phyloP scores from a whole-genome alignment of 2,329 filamentous ascomycete genomes.

The Claviceps quebecensis region DNA sequence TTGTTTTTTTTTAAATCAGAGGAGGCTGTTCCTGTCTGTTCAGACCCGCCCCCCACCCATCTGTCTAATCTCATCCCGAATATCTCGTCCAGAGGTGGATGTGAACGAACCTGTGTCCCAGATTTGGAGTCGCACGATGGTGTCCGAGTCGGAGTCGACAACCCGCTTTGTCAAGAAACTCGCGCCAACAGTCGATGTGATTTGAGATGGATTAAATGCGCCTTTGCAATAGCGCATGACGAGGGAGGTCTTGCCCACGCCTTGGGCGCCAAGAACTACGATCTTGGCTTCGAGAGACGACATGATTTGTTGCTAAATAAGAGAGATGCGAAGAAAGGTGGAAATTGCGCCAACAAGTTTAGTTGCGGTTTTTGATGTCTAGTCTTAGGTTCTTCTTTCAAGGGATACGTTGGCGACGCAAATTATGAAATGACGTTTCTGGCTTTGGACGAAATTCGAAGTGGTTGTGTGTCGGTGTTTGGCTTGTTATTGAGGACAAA shows the following conservation, averaged over 20 bases:
- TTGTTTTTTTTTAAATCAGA: too few species aligned
- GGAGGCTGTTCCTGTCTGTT: too few species aligned
- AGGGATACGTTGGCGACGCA: not conserved
- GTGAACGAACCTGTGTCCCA: constrained; percentile 64
- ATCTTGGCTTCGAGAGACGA: constrained; percentile 68
- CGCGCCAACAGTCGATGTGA: constrained; percentile 61
- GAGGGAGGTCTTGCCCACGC: constrained; percentile 67
- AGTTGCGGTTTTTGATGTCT: not conserved
- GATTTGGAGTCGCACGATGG: constrained; percentile 79
- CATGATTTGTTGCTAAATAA: constrained; percentile 12
- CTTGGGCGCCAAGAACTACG: constrained; percentile 65
- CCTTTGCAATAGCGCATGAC: constrained; percentile 66
- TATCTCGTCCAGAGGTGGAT: too few species aligned
- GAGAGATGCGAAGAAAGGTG: not conserved
- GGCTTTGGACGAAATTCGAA: not conserved
- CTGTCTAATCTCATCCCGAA: too few species aligned
- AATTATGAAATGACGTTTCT: not conserved
- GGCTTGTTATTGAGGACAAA: not conserved
- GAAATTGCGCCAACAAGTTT: not conserved
- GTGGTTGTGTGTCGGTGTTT: not conserved
- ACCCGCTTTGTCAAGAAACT: constrained; percentile 70
- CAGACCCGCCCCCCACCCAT: too few species aligned
- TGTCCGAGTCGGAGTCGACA: constrained; percentile 71
- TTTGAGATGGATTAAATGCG: constrained; percentile 50
- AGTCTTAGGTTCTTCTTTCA: not conserved